A percentile compares a stretch with the other conserved stretches of the same genome.
Evolutionary conservation across 768 basidiomycete genomes (phyloP).

Genomic region (Gautieria morchelliformis): DNA sequence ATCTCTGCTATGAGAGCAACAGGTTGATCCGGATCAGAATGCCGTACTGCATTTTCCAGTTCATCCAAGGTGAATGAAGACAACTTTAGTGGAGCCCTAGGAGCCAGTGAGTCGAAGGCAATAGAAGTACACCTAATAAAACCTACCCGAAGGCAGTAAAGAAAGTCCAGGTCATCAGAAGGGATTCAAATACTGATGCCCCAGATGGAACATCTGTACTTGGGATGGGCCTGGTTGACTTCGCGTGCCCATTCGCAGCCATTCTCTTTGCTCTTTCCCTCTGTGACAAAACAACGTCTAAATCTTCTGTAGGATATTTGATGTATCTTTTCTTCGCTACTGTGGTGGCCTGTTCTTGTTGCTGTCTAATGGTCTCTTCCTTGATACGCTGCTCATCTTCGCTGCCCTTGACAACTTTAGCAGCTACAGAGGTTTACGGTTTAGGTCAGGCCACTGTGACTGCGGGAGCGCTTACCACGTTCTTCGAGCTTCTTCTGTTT

Average conservation of each 20-base stretch:
- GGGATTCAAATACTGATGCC: conserved; percentile 56
- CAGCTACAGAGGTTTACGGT: conserved; percentile 10
- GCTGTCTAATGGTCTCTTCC: conserved; percentile 51
- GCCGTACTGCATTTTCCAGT: conserved; percentile 78
- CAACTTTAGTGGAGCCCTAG: conserved; percentile 76
- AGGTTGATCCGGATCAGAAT: conserved; percentile 55
- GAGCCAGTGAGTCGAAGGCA: neutral
- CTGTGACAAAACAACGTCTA: conserved; percentile 71
- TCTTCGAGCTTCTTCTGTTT: conserved; percentile 70
- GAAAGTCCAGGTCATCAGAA: conserved; percentile 92
- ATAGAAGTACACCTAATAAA: neutral
- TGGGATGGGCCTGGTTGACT: conserved; percentile 42
- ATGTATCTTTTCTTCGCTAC: conserved; percentile 81
- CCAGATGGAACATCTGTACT: conserved; percentile 52
- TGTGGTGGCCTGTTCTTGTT: conserved; percentile 55
- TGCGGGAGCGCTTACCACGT: conserved; percentile 23
- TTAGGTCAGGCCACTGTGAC: conserved; percentile 5
- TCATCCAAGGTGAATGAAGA: conserved; percentile 91
- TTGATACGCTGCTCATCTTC: conserved; percentile 61
- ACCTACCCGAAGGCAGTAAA: conserved; percentile 86
- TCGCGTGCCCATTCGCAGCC: conserved; percentile 34
- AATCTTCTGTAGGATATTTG: conserved; percentile 88
- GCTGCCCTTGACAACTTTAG: conserved; percentile 24
- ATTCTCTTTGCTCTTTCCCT: conserved; percentile 77
- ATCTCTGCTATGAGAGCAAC: conserved; percentile 80